A percentile compares a stretch with the other conserved stretches of the same genome.
Conservation (phyloP, 257 asterid species). For the Fraxinus excelsior region DNA sequence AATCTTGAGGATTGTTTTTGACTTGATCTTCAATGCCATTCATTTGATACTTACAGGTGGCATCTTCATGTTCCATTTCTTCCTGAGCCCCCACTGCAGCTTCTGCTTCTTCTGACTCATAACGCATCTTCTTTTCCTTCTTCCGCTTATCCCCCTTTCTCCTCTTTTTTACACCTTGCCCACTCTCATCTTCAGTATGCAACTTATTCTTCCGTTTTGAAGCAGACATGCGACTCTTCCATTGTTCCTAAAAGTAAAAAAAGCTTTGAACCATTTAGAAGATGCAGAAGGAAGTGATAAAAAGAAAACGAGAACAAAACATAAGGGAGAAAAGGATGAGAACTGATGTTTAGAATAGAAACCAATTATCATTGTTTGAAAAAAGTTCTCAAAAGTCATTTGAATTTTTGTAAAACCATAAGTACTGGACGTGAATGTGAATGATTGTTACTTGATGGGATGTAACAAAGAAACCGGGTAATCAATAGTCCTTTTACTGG, state of each 20-base stretch:
- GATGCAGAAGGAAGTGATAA: not conserved
- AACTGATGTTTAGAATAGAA: not conserved
- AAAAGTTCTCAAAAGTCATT: not conserved
- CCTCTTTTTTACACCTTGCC: constrained; percentile 71
- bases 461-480: not conserved
- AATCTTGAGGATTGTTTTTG: constrained; percentile 44
- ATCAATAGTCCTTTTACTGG: not conserved
- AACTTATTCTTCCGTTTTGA: constrained; percentile 77
- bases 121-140: constrained; percentile 71
- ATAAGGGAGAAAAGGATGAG: constrained; percentile 12
- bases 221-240: constrained; percentile 65
- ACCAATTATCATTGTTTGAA: not conserved
- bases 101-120: constrained; percentile 69
- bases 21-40: constrained; percentile 35
- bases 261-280: not conserved
- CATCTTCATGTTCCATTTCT: constrained; percentile 38
- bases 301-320: not conserved
- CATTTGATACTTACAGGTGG: constrained; percentile 26
- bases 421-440: not conserved
- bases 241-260: constrained; percentile 64
- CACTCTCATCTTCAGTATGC: constrained; percentile 67
- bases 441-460: not conserved
- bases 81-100: constrained; percentile 48
- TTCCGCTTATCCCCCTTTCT: constrained; percentile 62
- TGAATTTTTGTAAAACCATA: not conserved